Evolutionary conservation across 2,329 filamentous ascomycete species (phyloP).

Genomic region (Ophiocordyceps camponoti-leonardi): DNA sequence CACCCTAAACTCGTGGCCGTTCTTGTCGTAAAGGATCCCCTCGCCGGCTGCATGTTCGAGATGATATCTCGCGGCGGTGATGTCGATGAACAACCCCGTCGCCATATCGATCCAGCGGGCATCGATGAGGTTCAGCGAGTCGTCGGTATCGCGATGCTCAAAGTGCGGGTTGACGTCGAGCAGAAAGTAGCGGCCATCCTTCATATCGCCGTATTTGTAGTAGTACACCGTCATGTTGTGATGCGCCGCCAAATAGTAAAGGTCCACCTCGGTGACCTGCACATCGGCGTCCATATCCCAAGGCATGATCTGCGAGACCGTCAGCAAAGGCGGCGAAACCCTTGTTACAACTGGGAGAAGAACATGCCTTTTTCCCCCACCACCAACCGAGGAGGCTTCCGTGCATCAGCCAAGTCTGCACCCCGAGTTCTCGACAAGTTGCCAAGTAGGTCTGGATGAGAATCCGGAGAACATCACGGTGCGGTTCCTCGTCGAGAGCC

Average conservation of each 20-base stretch:
- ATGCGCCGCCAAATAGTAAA: conserved; percentile 46
- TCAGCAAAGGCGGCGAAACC: neutral
- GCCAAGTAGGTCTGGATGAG: conserved; percentile 57
- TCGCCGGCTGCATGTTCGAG: conserved; percentile 22
- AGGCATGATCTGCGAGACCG: conserved; percentile 38
- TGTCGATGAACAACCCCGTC: conserved; percentile 31
- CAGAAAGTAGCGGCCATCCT: conserved; percentile 24
- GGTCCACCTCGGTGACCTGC: conserved; percentile 49
- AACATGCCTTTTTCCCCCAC: conserved; percentile 46
- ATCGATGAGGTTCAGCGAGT: conserved; percentile 26
- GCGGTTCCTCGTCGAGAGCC: conserved; percentile 32
- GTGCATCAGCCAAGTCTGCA: conserved; percentile 73
- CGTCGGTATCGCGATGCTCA: conserved; percentile 17
- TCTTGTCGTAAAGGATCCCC: conserved; percentile 32
- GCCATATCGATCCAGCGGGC: conserved; percentile 30
- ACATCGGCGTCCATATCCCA: conserved; percentile 69
- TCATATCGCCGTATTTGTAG: conserved; percentile 20
- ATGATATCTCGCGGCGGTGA: conserved; percentile 31
- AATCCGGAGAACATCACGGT: conserved; percentile 42
- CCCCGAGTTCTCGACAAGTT: conserved; percentile 44
- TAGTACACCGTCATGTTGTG: conserved; percentile 42
- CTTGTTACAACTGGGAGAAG: neutral
- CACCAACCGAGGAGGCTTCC: conserved; percentile 77
- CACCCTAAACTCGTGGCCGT: conserved; percentile 31
- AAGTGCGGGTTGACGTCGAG: conserved; percentile 31